Evolutionary conservation across 73 alveolate species (phyloP).

Genomic region (Paraurostyla sp.): DNA sequence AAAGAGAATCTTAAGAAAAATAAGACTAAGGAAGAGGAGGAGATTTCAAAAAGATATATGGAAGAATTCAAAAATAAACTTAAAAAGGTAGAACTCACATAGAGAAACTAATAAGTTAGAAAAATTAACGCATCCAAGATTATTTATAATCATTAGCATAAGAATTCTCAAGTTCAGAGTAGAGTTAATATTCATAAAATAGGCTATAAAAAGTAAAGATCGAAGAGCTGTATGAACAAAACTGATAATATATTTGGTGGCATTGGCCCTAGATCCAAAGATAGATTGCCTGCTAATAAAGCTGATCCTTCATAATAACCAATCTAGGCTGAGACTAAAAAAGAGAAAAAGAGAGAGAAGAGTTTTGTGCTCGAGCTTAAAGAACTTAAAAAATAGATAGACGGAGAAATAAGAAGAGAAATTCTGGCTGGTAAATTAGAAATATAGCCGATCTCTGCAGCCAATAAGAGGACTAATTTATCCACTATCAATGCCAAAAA

Average conservation of each 20-base stretch:
- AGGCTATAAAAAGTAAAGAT: slow-evolving; percentile 56
- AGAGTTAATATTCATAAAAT: not conserved
- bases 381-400: slow-evolving; percentile 59
- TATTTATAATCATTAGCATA: slow-evolving; percentile 31
- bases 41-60: slow-evolving; percentile 40
- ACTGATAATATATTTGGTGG: slow-evolving; percentile 59
- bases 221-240: slow-evolving; percentile 58
- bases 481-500: slow-evolving; percentile 35
- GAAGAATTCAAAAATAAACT: slow-evolving; percentile 40
- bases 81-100: slow-evolving; percentile 49
- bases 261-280: slow-evolving; percentile 39
- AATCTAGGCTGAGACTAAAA: not conserved
- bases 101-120: slow-evolving; percentile 50
- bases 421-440: slow-evolving; percentile 48
- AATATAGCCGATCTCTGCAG: slow-evolving; percentile 38
- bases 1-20: slow-evolving; percentile 65
- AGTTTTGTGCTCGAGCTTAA: slow-evolving; percentile 62
- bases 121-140: slow-evolving; percentile 50
- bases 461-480: slow-evolving; percentile 27
- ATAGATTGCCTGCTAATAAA: slow-evolving; percentile 9
- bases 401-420: slow-evolving; percentile 68
- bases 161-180: not conserved
- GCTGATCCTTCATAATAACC: not conserved
- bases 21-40: slow-evolving; percentile 62
- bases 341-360: slow-evolving; percentile 65